Conservation (phyloP, 2,329 filamentous ascomycete genomes). For the Pseudogymnoascus sp. region DNA sequence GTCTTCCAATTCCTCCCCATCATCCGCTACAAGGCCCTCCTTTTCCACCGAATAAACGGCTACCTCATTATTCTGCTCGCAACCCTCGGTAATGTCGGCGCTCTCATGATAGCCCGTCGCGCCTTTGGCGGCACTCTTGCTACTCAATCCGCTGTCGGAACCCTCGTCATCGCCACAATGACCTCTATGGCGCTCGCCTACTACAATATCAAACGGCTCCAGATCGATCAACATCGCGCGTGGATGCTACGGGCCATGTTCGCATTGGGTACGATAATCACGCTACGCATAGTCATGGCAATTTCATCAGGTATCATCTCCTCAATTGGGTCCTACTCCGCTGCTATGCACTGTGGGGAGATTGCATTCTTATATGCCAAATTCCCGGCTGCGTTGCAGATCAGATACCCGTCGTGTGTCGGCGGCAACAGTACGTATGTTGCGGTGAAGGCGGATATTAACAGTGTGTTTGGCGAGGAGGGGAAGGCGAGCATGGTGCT, state of each 20-base stretch:
- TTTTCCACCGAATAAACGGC: constrained; percentile 54
- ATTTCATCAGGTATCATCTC: constrained; percentile 35
- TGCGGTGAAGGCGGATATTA: constrained; percentile 29
- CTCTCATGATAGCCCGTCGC: constrained; percentile 44
- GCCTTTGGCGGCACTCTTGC: constrained; percentile 48
- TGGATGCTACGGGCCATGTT: constrained; percentile 55
- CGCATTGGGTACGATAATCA: constrained; percentile 45
- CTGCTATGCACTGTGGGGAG: constrained; percentile 40
- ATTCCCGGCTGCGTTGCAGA: constrained; percentile 23
- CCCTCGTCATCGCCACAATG: constrained; percentile 39
- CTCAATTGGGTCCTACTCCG: constrained; percentile 29
- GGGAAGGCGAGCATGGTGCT: constrained; percentile 38
- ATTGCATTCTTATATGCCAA: constrained; percentile 35
- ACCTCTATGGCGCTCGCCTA: constrained; percentile 39
- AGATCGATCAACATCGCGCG: constrained; percentile 55
- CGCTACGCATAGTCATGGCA: constrained; percentile 41
- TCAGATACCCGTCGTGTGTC: constrained; percentile 39
- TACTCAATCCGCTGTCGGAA: constrained; percentile 38
- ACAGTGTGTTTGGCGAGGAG: constrained; percentile 20
- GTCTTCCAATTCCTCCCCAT: constrained; percentile 43
- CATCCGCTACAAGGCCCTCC: constrained; percentile 39
- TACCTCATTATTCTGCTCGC: constrained; percentile 46
- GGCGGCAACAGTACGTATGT: constrained; percentile 24
- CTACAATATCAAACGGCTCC: constrained; percentile 50
- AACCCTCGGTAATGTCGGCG: constrained; percentile 38